phyloP scores from a whole-genome alignment of 2,329 filamentous ascomycete genomes.

The Exophiala bonariae region DNA sequence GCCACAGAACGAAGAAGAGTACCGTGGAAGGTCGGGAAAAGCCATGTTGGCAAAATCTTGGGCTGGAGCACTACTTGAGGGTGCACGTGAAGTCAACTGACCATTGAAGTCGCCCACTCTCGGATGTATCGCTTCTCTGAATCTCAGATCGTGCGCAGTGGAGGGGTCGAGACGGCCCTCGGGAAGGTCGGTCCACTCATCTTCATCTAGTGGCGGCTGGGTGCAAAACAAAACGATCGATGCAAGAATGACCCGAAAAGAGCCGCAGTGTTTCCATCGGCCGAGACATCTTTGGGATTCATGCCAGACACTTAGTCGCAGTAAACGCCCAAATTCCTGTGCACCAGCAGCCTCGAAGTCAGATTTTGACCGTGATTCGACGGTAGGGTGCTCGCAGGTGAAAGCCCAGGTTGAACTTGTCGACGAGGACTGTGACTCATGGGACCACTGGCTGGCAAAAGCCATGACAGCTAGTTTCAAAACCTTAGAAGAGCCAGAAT shows the following conservation, averaged over 20 bases:
- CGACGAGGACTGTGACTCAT: neutral
- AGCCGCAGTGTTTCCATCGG: neutral
- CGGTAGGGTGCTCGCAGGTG: no score
- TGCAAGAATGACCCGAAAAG: neutral
- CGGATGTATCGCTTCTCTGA: no score
- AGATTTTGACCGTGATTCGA: neutral
- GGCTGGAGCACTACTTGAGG: no score
- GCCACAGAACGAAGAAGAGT: no score
- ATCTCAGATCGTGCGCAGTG: no score
- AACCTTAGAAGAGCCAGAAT: slow-evolving; percentile 38
- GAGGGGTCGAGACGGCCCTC: no score
- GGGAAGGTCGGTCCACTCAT: neutral
- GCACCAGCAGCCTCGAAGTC: neutral
- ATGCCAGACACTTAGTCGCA: slow-evolving; percentile 1
- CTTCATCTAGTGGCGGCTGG: neutral
- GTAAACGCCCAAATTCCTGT: neutral
- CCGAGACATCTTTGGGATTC: neutral
- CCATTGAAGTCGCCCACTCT: no score
- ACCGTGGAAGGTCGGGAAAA: no score
- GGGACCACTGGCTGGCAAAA: slow-evolving; percentile 44
- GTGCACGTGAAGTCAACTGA: no score
- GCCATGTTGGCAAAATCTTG: no score
- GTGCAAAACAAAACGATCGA: neutral
- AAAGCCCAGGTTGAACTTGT: neutral
- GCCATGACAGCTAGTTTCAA: slow-evolving; percentile 43